A percentile compares a stretch with the other conserved stretches of the same genome.
Evolutionary conservation across 2,329 filamentous ascomycete species (phyloP).

Genomic region (Ophiostoma australiae): DNA sequence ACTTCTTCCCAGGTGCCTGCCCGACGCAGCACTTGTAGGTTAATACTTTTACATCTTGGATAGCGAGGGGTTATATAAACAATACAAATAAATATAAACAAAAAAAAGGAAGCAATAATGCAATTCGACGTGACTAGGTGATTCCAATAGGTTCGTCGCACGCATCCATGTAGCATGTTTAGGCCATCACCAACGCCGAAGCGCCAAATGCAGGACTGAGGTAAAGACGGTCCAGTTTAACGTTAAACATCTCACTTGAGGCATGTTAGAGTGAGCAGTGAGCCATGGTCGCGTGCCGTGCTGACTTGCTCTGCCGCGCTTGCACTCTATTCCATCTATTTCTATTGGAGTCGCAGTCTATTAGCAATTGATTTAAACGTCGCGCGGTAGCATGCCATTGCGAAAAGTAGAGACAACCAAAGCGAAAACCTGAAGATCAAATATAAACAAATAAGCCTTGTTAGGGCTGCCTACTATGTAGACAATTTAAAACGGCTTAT

Average conservation of each 20-base stretch:
- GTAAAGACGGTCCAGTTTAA: background rate
- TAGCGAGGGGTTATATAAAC: slow-evolving; percentile 14
- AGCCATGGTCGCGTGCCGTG: slow-evolving; percentile 6
- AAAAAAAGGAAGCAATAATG: background rate
- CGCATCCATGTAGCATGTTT: background rate
- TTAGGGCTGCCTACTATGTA: background rate
- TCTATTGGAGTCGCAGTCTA: background rate
- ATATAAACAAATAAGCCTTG: background rate
- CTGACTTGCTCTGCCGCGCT: background rate
- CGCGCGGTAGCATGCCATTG: background rate
- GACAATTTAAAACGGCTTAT: background rate
- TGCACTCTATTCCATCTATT: background rate
- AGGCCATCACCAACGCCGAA: background rate
- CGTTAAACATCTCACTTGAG: background rate
- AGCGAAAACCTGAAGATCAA: background rate
- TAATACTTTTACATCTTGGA: slow-evolving; percentile 13
- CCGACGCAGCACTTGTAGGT: slow-evolving; percentile 12
- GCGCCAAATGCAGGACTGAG: background rate
- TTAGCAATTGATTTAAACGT: background rate
- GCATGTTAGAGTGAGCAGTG: background rate
- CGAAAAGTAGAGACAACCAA: background rate
- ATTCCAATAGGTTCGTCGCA: background rate
- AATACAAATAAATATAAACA: slow-evolving; percentile 7
- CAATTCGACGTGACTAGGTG: background rate
- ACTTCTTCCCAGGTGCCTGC: slow-evolving; percentile 12